Evolutionary conservation across 2,329 filamentous ascomycete species (phyloP).

Genomic region (Paraphoma chrysanthemicola): DNA sequence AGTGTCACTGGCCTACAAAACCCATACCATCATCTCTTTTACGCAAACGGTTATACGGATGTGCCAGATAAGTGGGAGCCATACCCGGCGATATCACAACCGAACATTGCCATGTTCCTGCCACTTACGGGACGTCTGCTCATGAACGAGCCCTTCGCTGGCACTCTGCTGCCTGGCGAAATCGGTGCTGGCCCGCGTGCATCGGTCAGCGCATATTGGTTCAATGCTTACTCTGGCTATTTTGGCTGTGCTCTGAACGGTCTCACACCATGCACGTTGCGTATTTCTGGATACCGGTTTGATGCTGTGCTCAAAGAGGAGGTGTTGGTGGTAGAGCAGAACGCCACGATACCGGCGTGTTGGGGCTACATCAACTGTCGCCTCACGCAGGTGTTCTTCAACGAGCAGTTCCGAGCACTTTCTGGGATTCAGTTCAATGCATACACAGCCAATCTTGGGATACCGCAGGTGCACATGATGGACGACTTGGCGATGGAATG

Average conservation of each 20-base stretch:
- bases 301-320: conserved; percentile 44
- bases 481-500: conserved; percentile 58
- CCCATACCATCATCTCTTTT: conserved; percentile 60
- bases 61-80: conserved; percentile 54
- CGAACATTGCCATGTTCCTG: conserved; percentile 57
- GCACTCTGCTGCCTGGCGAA: conserved; percentile 51
- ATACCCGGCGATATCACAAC: conserved; percentile 54
- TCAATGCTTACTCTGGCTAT: conserved; percentile 56
- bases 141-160: conserved; percentile 38
- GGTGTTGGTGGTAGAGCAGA: conserved; percentile 43
- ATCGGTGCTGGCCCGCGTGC: conserved; percentile 56
- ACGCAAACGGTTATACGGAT: conserved; percentile 59
- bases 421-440: conserved; percentile 59
- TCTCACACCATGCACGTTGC: conserved; percentile 50
- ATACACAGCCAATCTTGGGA: conserved; percentile 46
- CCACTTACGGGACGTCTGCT: conserved; percentile 40
- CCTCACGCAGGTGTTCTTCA: conserved; percentile 53
- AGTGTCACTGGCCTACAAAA: conserved; percentile 51
- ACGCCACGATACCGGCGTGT: conserved; percentile 54
- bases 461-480: conserved; percentile 55
- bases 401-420: conserved; percentile 47
- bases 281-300: conserved; percentile 56
- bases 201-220: conserved; percentile 56
- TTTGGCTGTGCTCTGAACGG: conserved; percentile 57
- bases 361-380: conserved; percentile 49